Conservation (phyloP, 305 asterid genomes). For the Solanum aculeatissimum region DNA sequence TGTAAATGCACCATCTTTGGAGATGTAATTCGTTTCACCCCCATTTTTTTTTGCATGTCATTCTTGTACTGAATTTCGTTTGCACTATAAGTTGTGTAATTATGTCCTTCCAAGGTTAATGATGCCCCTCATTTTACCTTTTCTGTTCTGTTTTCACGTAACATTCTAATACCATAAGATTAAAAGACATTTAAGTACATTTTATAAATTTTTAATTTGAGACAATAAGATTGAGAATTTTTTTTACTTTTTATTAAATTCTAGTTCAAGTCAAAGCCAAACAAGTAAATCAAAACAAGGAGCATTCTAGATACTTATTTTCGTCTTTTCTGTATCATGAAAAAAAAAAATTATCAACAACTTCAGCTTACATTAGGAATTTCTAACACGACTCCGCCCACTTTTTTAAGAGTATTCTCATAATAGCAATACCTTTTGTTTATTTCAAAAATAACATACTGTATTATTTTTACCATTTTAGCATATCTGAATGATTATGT, state of each 20-base stretch:
- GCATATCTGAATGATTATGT: background rate
- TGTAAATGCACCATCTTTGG: background rate
- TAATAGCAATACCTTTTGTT: background rate
- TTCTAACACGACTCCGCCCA: background rate
- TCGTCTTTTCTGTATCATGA: background rate
- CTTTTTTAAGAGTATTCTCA: background rate
- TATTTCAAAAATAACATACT: background rate
- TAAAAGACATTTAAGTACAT: background rate
- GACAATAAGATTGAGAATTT: no score
- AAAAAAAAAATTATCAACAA: no score
- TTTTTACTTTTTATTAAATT: no score
- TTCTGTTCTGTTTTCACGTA: background rate
- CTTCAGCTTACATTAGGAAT: background rate
- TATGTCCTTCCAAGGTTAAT: background rate
- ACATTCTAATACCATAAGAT: background rate
- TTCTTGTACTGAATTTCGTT: background rate
- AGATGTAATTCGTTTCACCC: background rate
- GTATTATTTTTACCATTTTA: background rate
- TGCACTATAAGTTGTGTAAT: background rate
- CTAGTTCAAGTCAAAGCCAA: background rate
- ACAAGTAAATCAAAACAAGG: background rate
- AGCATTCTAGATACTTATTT: background rate
- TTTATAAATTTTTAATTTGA: no score
- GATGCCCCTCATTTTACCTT: background rate
- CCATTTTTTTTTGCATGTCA: background rate